phyloP scores from a whole-genome alignment of 768 basidiomycete genomes.

The Boletus pseudo-olivaceus region DNA sequence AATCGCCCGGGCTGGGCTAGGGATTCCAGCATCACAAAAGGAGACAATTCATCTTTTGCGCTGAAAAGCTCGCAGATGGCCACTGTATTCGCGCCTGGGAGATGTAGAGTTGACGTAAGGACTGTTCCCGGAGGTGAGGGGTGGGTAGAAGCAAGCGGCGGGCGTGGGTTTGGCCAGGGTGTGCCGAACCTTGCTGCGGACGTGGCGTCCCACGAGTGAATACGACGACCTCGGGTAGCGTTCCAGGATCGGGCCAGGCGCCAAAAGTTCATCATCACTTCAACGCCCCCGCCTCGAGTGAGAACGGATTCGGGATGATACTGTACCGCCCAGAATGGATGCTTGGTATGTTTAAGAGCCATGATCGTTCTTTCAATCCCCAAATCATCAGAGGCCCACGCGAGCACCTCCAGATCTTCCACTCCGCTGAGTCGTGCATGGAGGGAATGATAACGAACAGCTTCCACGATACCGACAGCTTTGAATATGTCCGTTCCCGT shows the following conservation, averaged over 20 bases:
- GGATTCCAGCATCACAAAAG: conserved; percentile 73
- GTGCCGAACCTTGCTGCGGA: conserved; percentile 40
- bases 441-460: conserved; percentile 80
- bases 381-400: conserved; percentile 66
- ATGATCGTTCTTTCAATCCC: conserved; percentile 72
- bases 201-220: conserved; percentile 40
- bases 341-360: conserved; percentile 60
- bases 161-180: conserved; percentile 54
- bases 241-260: conserved; percentile 59
- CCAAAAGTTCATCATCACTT: conserved; percentile 76
- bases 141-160: conserved; percentile 17
- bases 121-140: conserved; percentile 28
- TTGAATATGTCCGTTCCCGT: conserved; percentile 57
- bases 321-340: conserved; percentile 85
- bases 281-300: conserved; percentile 64
- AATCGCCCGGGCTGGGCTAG: conserved; percentile 71
- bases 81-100: conserved; percentile 41
- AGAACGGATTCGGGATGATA: conserved; percentile 86
- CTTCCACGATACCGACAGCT: conserved; percentile 48
- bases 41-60: conserved; percentile 51
- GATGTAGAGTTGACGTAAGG: conserved; percentile 38
- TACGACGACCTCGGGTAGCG: conserved; percentile 33
- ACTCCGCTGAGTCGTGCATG: conserved; percentile 49
- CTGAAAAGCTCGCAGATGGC: conserved; percentile 62
- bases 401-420: conserved; percentile 59